Evolutionary conservation across 192 early-diverging fungal genomes (phyloP), one percentile per base, ranked within the genome.

Genomic region (Linnemannia schmuckeri): DNA sequence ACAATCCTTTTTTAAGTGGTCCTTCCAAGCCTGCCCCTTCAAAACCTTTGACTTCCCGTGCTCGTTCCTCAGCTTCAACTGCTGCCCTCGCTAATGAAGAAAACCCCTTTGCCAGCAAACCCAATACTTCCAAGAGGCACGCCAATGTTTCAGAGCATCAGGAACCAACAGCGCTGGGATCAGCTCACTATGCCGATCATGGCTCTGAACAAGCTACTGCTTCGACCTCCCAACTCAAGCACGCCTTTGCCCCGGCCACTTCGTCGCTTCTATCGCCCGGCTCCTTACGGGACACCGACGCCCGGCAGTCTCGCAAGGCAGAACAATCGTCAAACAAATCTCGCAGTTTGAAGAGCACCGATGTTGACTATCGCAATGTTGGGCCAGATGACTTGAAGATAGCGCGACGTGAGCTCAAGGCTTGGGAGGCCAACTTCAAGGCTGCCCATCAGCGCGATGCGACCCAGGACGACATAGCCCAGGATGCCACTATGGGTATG

Each of bases 401-500:
- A 12, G 78, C 83, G 20, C 78, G 77, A 13, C 75, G 70, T 37
- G 83, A 85, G n/a, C 38, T 85, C 44, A 85, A 85, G 44, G 52
- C 78, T 41, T 85, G 83, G 83, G 83, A 85, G 54, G 74, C 78
- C 12, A 49, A 47, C 33, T 85, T 85, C 57, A 85, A 80, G 40
- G 33, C n/a, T 5, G 66, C 66, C 0, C 83, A 85, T 41, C 61
- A 57, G 12, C 78, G 83, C 10, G 66, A 78, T 37, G 83, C 83
- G 20, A 85, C 83, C 20, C 83, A 85, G 46, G 83, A 85, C 3
- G 83, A 85, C 49, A 85, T 85, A 42, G 66, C 83, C 20, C 71
- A 72, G 49, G 74, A 85, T 49, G 73, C 74, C 3, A n/a, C 41
- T 1, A 85, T 85, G 83, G 78, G 83, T 85, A 85, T 38, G 75